A percentile compares a stretch with the other conserved stretches of the same genome.
Conservation (phyloP, 169 alveolate species). For the Plasmodium reichenowi region DNA sequence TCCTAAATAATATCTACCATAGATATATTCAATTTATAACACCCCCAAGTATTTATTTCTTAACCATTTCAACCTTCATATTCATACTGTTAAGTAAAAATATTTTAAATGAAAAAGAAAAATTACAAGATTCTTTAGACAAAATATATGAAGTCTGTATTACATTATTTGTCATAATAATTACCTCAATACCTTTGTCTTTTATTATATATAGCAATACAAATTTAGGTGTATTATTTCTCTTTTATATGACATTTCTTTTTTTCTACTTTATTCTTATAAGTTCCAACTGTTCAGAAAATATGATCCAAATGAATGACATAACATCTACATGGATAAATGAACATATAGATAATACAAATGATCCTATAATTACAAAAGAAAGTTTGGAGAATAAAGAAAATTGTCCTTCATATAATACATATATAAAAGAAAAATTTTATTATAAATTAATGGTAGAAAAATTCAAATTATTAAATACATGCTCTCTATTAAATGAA, state of each 20-base stretch:
- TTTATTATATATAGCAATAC: slow-evolving; percentile 61
- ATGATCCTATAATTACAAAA: neutral
- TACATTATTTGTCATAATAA: slow-evolving; percentile 18
- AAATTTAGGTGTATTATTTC: slow-evolving; percentile 37
- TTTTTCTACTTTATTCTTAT: slow-evolving; percentile 33
- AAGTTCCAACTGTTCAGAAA: neutral
- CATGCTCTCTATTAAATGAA: slow-evolving; percentile 4
- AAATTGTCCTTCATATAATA: neutral
- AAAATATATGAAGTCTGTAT: slow-evolving; percentile 38
- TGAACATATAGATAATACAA: slow-evolving; percentile 11
- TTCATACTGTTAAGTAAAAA: slow-evolving; percentile 38
- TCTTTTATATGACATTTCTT: slow-evolving; percentile 30
- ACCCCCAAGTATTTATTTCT: slow-evolving; percentile 28
- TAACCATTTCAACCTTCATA: slow-evolving; percentile 12
- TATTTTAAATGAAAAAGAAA: slow-evolving; percentile 24
- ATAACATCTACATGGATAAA: slow-evolving; percentile 35
- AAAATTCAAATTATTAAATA: slow-evolving; percentile 15
- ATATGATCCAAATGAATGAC: slow-evolving; percentile 8
- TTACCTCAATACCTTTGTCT: slow-evolving; percentile 36
- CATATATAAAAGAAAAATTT: slow-evolving; percentile 50
- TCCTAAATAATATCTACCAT: slow-evolving; percentile 15
- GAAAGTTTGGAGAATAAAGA: neutral
- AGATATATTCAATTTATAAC: slow-evolving; percentile 9
- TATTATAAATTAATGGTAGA: slow-evolving; percentile 14
- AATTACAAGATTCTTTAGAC: slow-evolving; percentile 1